Percentiles rank a stretch among this genome's conserved stretches.
Conservation (phyloP, 2,329 filamentous ascomycete species). For the Ploettnerulaceae sp. region DNA sequence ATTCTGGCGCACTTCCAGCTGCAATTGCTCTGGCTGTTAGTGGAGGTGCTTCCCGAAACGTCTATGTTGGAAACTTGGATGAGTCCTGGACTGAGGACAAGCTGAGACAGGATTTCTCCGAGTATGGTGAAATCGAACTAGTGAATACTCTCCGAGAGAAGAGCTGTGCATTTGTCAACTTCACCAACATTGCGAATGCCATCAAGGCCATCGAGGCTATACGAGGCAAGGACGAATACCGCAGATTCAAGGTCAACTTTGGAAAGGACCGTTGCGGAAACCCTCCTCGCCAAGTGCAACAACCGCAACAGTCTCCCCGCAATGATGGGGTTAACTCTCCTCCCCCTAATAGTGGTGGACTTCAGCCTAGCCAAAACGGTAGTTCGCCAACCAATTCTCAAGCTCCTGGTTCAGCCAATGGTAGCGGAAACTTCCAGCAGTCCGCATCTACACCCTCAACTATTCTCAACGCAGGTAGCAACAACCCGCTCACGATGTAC, state of each 20-base stretch:
- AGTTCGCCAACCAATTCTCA: conserved; percentile 35
- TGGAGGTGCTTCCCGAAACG: conserved; percentile 94
- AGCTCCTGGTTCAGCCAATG: conserved; percentile 45
- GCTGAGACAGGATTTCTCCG: conserved; percentile 90
- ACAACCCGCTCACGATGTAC: conserved; percentile 91
- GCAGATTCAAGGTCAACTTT: conserved; percentile 99
- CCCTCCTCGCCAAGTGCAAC: conserved; percentile 76
- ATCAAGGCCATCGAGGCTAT: conserved; percentile 99
- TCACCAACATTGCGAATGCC: conserved; percentile 98
- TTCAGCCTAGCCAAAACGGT: conserved; percentile 32
- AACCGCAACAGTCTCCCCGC: conserved; percentile 61
- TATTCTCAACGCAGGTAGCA: conserved; percentile 72
- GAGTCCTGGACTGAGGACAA: conserved; percentile 97
- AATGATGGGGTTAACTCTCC: conserved; percentile 56
- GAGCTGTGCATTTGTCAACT: conserved; percentile 99
- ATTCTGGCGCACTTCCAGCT: conserved; percentile 91
- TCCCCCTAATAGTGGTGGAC: conserved; percentile 38
- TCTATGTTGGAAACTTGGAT: conserved; percentile 96
- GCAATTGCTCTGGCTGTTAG: conserved; percentile 95
- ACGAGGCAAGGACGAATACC: conserved; percentile 91
- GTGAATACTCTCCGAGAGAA: conserved; percentile 97
- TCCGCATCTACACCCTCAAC: conserved; percentile 60
- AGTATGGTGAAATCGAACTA: conserved; percentile 95
- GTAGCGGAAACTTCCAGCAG: conserved; percentile 47
- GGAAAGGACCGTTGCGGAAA: conserved; percentile 98